Conservation (phyloP, 306 rosid genomes). For the Quercus rubra region DNA sequence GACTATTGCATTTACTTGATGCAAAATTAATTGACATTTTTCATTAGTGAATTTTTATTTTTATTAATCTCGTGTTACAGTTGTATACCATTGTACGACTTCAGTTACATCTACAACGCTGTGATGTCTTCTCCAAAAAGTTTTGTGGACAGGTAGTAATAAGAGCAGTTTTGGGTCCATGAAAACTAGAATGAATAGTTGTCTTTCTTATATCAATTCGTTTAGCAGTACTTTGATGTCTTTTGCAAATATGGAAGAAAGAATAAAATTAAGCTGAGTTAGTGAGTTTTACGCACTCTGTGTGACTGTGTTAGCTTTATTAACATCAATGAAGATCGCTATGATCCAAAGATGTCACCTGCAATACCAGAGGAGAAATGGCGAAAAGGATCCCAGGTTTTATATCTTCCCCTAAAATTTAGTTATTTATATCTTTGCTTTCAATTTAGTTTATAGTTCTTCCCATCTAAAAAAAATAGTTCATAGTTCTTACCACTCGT, state of each 20-base stretch:
- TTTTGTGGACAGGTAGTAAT: not conserved
- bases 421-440: not conserved
- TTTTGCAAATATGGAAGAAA: not conserved
- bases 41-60: too few relatives aligned
- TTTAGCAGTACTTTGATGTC: not conserved
- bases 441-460: not conserved
- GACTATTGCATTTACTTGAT: not conserved
- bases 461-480: not conserved
- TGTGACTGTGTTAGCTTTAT: not conserved
- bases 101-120: not conserved
- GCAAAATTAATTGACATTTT: not conserved
- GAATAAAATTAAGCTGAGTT: not conserved
- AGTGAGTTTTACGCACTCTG: not conserved
- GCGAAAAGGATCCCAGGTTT: slow-evolving; percentile 10
- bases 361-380: not conserved
- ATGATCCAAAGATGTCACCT: slow-evolving; percentile 3
- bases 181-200: not conserved
- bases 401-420: not conserved
- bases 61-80: not conserved
- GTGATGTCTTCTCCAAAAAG: slow-evolving; percentile 4
- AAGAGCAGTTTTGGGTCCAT: not conserved
- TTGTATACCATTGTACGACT: slow-evolving; percentile 1
- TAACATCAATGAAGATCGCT: not conserved
- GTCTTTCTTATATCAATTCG: too few relatives aligned
- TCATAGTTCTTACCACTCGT: not conserved